A percentile compares a stretch with the other conserved stretches of the same genome.
Conservation (phyloP, 2,329 filamentous ascomycete species). For the Pseudogymnoascus sp. region DNA sequence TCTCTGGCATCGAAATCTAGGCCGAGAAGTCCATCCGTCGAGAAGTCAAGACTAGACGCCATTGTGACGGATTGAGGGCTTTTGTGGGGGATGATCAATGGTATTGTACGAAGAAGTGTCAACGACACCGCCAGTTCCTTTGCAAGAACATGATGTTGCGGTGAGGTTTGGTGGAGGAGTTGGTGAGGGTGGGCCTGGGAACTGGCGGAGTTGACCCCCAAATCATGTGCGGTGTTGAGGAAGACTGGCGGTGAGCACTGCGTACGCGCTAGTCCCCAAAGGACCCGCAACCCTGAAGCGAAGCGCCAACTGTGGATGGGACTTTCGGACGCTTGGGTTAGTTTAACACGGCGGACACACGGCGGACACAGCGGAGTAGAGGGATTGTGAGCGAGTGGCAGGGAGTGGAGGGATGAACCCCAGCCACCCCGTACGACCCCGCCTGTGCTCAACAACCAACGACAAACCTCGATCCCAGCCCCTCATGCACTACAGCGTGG, state of each 20-base stretch:
- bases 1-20: slow-evolving; percentile 52
- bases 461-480: neutral
- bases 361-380: neutral
- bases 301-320: neutral
- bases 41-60: slow-evolving; percentile 51
- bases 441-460: neutral
- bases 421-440: slow-evolving; percentile 5
- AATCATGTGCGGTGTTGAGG: slow-evolving; percentile 5
- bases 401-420: slow-evolving; percentile 1
- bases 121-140: slow-evolving; percentile 28
- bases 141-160: slow-evolving; percentile 23
- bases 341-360: neutral
- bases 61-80: slow-evolving; percentile 32
- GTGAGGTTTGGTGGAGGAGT: slow-evolving; percentile 25
- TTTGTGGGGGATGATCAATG: slow-evolving; percentile 31
- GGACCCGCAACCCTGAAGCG: slow-evolving; percentile 1
- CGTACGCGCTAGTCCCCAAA: neutral
- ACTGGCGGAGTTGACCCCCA: slow-evolving; percentile 12
- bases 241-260: slow-evolving; percentile 9
- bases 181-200: slow-evolving; percentile 21
- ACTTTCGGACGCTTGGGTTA: neutral
- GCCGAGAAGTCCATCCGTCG: slow-evolving; percentile 54
- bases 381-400: neutral
- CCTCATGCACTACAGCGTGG: neutral
- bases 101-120: slow-evolving; percentile 36